Base-by-base conservation (phyloP, 2,329 filamentous ascomycete genomes). In the Colletotrichum sp. region DNA sequence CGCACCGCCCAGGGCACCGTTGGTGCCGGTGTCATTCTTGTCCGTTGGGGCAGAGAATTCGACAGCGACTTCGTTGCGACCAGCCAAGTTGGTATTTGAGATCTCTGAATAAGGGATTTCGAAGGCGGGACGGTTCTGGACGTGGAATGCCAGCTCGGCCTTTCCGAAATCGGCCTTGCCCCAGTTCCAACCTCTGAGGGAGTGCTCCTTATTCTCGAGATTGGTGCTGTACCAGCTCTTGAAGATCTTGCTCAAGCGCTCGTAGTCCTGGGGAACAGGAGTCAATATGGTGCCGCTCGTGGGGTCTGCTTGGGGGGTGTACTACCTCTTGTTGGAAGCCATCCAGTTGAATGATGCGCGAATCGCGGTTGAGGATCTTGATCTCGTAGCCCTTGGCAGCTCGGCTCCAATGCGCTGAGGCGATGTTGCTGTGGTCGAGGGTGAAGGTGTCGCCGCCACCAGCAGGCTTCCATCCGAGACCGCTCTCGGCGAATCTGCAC, bases 161-260 rank as follows among this genome's bases (percentile, higher is more conserved):
- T 99, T 98, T 77, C 94, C 94, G 84, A 99, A 98, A 82, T 99
- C 97, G 78, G 95, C 95, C 87, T 99, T 99, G 81, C 97, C 97
- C 98, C 97, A 99, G 85, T 99, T 99, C 97, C 97, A 99, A 72
- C 97, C 97, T 80, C 97, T 93, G 75, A 99, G 89, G 28, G 97
- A 96, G 85, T 99, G 97, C 86, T 99, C 97, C 85, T 95, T 95
- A 84, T 92, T 95, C 84, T 99, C 96, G 75, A 99, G 91, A 81
- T 93, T 96, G 81, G 97, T 94, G 87, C 95, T 97, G 87, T 99
- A 99, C 95, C 96, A 99, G 82, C 96, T 95, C 88, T 98, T 99
- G 90, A 99, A 98, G 80, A 97, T 92, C 85, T 98, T 98, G 86
- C 89, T 91, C 16, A 98, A 88, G 71, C 97, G 95, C 79, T 99